phyloP scores from a whole-genome alignment of 73 alveolate species.

The Effrenium voratum region DNA sequence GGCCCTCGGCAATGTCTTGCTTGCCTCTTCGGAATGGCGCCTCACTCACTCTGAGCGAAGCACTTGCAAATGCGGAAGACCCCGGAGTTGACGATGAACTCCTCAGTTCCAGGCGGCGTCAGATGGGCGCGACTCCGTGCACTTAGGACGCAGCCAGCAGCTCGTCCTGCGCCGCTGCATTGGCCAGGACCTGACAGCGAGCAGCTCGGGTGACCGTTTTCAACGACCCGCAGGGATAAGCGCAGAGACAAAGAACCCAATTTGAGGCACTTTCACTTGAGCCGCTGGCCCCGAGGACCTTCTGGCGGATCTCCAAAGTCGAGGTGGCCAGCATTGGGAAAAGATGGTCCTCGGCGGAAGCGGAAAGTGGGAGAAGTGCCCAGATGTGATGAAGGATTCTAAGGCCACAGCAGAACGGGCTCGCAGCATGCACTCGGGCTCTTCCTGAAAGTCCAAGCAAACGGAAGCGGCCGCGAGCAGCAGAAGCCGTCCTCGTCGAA shows the following conservation, averaged over 20 bases:
- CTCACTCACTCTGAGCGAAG: background rate
- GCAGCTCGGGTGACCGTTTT: no score
- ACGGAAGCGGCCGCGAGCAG: background rate
- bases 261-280: background rate
- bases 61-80: conserved; percentile 87
- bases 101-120: conserved; percentile 6
- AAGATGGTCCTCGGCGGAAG: conserved; percentile 48
- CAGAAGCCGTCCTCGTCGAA: conserved; percentile 44
- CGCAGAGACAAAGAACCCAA: background rate
- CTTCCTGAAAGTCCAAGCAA: background rate
- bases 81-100: conserved; percentile 79
- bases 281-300: conserved; percentile 43
- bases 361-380: background rate
- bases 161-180: conserved; percentile 82
- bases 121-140: background rate
- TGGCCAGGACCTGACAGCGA: conserved; percentile 69
- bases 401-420: conserved; percentile 45
- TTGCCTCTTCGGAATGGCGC: background rate
- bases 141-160: conserved; percentile 3
- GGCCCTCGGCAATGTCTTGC: conserved; percentile 31
- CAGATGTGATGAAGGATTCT: background rate
- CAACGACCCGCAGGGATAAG: no score
- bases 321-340: conserved; percentile 86
- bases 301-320: conserved; percentile 74
- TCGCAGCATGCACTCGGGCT: conserved; percentile 73